phyloP scores from a whole-genome alignment of 1,284 basidiomycete genomes.

The Cryptococcus sp. region DNA sequence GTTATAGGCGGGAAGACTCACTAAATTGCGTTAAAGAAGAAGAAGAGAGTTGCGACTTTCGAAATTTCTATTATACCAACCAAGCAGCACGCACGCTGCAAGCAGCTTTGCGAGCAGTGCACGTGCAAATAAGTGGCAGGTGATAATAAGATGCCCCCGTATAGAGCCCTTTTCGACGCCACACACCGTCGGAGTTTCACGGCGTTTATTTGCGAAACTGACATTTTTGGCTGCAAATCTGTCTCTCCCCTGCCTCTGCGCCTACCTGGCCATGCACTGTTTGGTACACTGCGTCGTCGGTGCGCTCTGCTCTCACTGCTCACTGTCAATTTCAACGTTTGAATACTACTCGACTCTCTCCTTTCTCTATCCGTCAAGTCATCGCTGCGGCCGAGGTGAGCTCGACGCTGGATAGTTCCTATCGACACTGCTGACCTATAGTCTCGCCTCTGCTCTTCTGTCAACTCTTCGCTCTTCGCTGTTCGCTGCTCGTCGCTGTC shows the following conservation, averaged over 20 bases:
- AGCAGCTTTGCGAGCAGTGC: neutral
- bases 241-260: neutral
- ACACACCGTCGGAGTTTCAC: constrained; percentile 7
- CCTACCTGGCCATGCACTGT: constrained; percentile 1
- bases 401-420: neutral
- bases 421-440: neutral
- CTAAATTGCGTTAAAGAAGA: neutral
- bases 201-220: constrained; percentile 22
- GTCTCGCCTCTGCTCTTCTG: neutral
- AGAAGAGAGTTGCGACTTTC: neutral
- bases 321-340: neutral
- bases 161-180: neutral
- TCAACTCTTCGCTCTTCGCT: neutral
- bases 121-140: neutral
- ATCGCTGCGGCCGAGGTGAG: constrained; percentile 20
- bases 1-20: neutral
- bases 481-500: neutral
- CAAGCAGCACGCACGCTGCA: too few relatives aligned
- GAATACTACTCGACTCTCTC: neutral
- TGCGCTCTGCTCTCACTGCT: neutral
- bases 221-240: constrained; percentile 5
- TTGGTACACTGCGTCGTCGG: neutral
- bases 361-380: constrained; percentile 25
- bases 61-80: too few relatives aligned
- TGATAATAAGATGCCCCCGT: neutral